Evolutionary conservation across 2,329 filamentous ascomycete species (phyloP).

Genomic region (Alternaria panax): DNA sequence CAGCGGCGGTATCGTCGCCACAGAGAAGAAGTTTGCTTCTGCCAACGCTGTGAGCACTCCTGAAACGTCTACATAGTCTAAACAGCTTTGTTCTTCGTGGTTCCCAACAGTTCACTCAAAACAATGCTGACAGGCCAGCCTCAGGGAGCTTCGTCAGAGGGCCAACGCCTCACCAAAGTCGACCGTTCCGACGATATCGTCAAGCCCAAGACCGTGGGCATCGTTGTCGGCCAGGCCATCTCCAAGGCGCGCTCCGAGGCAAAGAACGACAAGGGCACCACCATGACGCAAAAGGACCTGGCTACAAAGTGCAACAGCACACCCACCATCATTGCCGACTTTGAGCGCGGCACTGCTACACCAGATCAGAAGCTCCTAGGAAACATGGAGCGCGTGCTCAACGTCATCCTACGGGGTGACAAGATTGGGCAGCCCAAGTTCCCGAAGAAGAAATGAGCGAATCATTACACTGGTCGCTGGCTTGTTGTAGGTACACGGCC

Average conservation of each 20-base stretch:
- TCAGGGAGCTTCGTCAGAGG: constrained; percentile 66
- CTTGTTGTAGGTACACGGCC: background rate
- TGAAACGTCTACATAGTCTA: background rate
- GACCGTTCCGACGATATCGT: constrained; percentile 97
- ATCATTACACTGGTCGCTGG: background rate
- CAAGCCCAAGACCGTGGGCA: constrained; percentile 87
- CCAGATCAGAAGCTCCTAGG: constrained; percentile 85
- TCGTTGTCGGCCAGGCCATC: constrained; percentile 82
- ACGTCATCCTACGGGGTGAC: constrained; percentile 83
- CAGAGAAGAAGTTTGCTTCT: constrained; percentile 88
- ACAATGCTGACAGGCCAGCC: constrained; percentile 18
- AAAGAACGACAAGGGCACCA: constrained; percentile 74
- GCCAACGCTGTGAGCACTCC: constrained; percentile 76
- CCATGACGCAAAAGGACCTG: constrained; percentile 88
- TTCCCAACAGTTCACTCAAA: background rate
- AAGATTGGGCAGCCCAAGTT: constrained; percentile 88
- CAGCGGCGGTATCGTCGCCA: constrained; percentile 75
- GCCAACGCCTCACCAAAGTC: constrained; percentile 96
- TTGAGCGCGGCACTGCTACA: constrained; percentile 79
- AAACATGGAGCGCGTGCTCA: constrained; percentile 82
- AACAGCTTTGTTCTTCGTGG: background rate
- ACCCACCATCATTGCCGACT: constrained; percentile 78
- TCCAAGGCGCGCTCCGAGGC: constrained; percentile 78
- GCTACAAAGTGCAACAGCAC: constrained; percentile 92
- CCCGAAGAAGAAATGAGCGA: constrained; percentile 64